Conservation (phyloP, 495 filamentous ascomycete genomes). For the Penicillium malachiteum region DNA sequence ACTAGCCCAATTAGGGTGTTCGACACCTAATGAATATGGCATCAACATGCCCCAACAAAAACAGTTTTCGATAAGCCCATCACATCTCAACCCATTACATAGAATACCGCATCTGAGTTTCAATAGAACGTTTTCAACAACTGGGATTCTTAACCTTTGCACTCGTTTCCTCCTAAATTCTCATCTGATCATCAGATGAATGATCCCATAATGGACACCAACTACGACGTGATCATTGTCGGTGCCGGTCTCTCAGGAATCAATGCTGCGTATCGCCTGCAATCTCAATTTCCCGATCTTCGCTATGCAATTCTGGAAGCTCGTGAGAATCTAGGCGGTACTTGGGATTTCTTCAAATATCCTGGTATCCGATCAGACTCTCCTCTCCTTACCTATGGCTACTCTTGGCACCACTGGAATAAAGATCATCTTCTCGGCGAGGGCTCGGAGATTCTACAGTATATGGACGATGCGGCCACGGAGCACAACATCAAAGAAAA, state of each 20-base stretch:
- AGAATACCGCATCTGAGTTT: no score
- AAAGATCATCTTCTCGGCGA: slow-evolving; percentile 57
- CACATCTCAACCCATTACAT: no score
- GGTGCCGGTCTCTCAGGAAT: slow-evolving; percentile 76
- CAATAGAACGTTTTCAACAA: no score
- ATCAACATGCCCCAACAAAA: no score
- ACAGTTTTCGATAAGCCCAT: no score
- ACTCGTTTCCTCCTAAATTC: no score
- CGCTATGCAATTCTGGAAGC: slow-evolving; percentile 63
- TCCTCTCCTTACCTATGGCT: slow-evolving; percentile 65
- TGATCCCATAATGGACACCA: background rate
- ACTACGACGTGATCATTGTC: slow-evolving; percentile 64
- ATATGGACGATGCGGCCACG: slow-evolving; percentile 58
- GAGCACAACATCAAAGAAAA: slow-evolving; percentile 60
- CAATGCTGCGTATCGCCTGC: slow-evolving; percentile 69
- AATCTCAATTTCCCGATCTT: slow-evolving; percentile 52
- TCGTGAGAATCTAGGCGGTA: slow-evolving; percentile 61
- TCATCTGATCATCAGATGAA: background rate
- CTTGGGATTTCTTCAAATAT: slow-evolving; percentile 72
- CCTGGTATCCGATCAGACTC: slow-evolving; percentile 69
- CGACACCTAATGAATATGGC: no score
- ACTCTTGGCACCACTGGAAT: slow-evolving; percentile 66
- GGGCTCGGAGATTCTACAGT: slow-evolving; percentile 58
- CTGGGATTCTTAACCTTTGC: no score
- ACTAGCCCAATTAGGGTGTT: no score